Evolutionary conservation across 768 basidiomycete genomes (phyloP), one percentile per base, ranked within the genome.

Genomic region (Leccinum uliginosum): DNA sequence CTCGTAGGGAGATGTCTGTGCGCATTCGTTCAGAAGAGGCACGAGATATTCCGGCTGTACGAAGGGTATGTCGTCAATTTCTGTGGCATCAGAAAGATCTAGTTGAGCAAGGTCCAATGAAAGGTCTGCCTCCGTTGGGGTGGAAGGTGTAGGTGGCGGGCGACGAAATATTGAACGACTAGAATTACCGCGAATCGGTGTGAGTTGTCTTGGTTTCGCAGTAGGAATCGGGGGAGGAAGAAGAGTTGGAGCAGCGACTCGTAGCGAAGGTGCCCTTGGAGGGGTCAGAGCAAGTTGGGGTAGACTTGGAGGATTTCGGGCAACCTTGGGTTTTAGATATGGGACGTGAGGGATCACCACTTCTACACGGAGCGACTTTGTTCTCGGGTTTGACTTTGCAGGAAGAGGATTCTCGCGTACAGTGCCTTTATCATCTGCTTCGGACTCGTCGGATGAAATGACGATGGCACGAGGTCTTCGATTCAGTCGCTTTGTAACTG

Each of bases 1-100:
- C 59, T 91, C 88, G 62, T 87, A 79, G 7, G 86, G 82, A 14
- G 81, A 80, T 27, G 73, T 75, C 67, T 93, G 91, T 29, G 78
- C 73, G 61, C 91, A 93, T 69, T 90, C 88, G 12, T 75, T 73
- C n/a, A 92, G 73, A 2, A 93, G 76, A 3, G 87, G 83, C 30
- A 72, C 62, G 4, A 93, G 80, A 61, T 86, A 82, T 43, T 74
- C 73, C 1, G 87, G 85, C 24, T 53, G 75, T 69, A 51, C 64
- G 72, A 53, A 78, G 62, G 34, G 63, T 17, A 83, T 70, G 23
- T 77, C 75, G 27, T 77, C 76, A 35, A 83, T 73, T 54, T 86
- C 75, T 24, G 74, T 74, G 38, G 79, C 63, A 26, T 82, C 78
- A 26, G 72, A 69, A 48, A 86, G 68, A 61, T 86, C 79, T 47